A percentile compares a stretch with the other conserved stretches of the same genome.
Evolutionary conservation across 129 eudicot genomes (phyloP).

Genomic region (Dittrichia graveolens): DNA sequence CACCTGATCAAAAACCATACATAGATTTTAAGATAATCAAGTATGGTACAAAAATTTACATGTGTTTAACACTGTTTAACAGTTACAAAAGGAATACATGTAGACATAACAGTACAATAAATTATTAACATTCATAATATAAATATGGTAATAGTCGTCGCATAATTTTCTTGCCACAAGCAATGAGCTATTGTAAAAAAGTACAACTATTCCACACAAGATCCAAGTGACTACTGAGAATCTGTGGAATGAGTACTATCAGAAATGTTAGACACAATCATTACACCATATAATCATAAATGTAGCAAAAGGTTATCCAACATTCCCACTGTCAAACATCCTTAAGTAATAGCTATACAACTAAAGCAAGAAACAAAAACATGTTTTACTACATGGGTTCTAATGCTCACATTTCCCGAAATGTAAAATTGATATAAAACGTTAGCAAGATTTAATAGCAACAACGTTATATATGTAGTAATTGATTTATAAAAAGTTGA

Average conservation of each 20-base stretch:
- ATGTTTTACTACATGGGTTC: neutral
- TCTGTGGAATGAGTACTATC: neutral
- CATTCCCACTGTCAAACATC: neutral
- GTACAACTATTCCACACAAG: neutral
- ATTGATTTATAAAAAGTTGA: neutral
- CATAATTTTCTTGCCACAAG: neutral
- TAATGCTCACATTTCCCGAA: neutral
- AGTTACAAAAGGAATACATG: too few species aligned
- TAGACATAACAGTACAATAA: neutral
- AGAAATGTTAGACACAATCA: neutral
- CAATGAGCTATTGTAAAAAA: neutral
- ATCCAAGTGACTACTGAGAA: neutral
- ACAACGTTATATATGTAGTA: neutral
- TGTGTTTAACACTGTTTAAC: neutral
- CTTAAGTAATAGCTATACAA: neutral
- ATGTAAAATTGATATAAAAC: neutral
- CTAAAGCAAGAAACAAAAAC: neutral
- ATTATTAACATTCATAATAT: neutral
- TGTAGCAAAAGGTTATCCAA: constrained; percentile 13
- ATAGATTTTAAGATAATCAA: constrained; percentile 1
- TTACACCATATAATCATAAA: constrained; percentile 12
- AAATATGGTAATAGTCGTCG: neutral
- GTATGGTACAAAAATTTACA: neutral
- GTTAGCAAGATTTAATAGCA: neutral
- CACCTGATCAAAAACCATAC: constrained; percentile 43